These are phyloP conservation scores for Cymbopogon flexuosus DNA, from an alignment of 202 grass and related monocot genomes.

Conservation along the genomic window DNA sequence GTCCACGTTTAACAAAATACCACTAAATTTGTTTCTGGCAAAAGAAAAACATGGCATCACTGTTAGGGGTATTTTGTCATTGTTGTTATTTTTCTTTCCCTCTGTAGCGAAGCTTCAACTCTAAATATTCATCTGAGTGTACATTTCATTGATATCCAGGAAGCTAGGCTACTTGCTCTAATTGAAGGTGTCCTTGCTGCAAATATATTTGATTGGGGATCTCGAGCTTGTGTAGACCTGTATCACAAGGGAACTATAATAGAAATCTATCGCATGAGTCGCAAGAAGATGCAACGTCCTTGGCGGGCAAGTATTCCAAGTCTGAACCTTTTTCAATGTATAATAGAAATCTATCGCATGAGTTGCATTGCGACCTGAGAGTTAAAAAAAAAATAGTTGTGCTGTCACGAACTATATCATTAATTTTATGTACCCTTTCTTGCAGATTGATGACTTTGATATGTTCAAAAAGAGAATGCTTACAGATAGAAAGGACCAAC, in stretches of 20 bases:
- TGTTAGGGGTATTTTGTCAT: not conserved
- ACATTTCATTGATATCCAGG: slow-evolving; percentile 50
- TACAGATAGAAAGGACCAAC: slow-evolving; percentile 58
- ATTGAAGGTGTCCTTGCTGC: slow-evolving; percentile 98
- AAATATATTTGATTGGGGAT: slow-evolving; percentile 99
- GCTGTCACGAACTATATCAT: slow-evolving; percentile 15
- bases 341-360: too few species aligned
- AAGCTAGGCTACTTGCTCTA: slow-evolving; percentile 76
- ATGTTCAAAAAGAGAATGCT: slow-evolving; percentile 88
- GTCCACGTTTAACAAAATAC: slow-evolving; percentile 4
- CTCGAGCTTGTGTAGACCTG: slow-evolving; percentile 96
- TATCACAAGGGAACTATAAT: slow-evolving; percentile 99
- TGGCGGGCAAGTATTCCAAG: slow-evolving; percentile 67
- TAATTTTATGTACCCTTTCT: slow-evolving; percentile 22
- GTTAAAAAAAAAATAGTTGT: not conserved
- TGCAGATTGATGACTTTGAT: slow-evolving; percentile 95
- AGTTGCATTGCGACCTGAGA: not conserved
- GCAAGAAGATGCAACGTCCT: slow-evolving; percentile 98
- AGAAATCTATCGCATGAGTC: slow-evolving; percentile 99
- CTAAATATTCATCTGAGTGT: slow-evolving; percentile 25
- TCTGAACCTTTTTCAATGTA: slow-evolving; percentile 3
- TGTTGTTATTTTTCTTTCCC: not conserved
- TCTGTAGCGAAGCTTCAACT: slow-evolving; percentile 12
- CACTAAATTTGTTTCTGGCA: not conserved
- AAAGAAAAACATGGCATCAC: not conserved